Evolutionary conservation across 805 yeast species (phyloP), one percentile per base, ranked within the genome.

Genomic region (Grigorovia yakushimaensis): DNA sequence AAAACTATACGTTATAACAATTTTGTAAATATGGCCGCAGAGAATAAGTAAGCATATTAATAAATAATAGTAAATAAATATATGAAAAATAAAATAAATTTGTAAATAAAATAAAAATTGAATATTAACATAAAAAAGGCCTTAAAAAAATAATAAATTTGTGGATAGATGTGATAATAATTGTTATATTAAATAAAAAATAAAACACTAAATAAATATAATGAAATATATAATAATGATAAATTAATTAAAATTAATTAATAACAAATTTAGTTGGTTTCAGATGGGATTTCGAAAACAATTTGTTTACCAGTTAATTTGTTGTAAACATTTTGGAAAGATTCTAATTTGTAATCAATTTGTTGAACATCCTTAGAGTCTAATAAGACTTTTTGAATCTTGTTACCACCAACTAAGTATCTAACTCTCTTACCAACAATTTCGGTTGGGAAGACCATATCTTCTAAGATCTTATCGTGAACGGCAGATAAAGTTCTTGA

Each of bases 221-320:
- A 27, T 27, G 43, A 46, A 48, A 36, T 42, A 20, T 20, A 11
- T 47, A 46, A 37, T 48, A 45, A 49, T 47, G 45, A 44, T 27
- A 44, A 35, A 27, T 36, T 27, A 37, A 24, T 15, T 20, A 36
- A 24, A 24, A 30, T 40, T 20, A 45, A 22, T 36, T 44, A 39
- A 52, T n/a, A 40, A 40, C n/a, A 40, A 23, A 3, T 53, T 58
- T 65, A 65, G 58, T 65, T 66, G 51, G 67, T 62, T 58, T 64
- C 69, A 51, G 66, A 60, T 73, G 87, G 86, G 68, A 91, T 86
- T 84, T 91, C 98, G 72, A 91, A 91, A 67, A 88, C 93, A 77
- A 93, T 96, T 77, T 89, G 95, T 84, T 93, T 91, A 79, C 98
- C 98, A 69, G 98, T 91, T 76, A 91, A 87, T 81, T 91, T 91